Conservation (phyloP, 2,329 filamentous ascomycete genomes). For the Boeremia lycopersici region DNA sequence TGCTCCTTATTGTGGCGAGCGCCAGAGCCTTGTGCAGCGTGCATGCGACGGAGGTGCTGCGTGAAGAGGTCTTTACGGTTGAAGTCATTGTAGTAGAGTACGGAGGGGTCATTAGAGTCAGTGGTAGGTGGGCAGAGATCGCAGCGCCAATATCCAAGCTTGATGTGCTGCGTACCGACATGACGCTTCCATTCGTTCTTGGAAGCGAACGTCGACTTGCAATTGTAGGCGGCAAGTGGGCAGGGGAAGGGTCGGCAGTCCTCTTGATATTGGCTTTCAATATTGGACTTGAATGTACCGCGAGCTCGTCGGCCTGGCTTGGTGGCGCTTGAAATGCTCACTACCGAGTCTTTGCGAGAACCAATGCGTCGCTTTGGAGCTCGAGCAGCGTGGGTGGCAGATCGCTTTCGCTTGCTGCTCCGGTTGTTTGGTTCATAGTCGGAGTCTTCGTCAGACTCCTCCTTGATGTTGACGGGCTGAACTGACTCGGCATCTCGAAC, state of each 20-base stretch:
- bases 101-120: slow-evolving; percentile 37
- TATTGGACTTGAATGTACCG: slow-evolving; percentile 14
- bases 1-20: slow-evolving; percentile 53
- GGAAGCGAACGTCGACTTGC: slow-evolving; percentile 70
- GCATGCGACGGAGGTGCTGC: slow-evolving; percentile 87
- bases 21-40: slow-evolving; percentile 58
- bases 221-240: slow-evolving; percentile 79
- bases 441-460: slow-evolving; percentile 42
- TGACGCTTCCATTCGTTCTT: slow-evolving; percentile 99
- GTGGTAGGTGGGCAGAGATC: slow-evolving; percentile 60
- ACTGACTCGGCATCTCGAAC: slow-evolving; percentile 46
- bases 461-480: slow-evolving; percentile 36
- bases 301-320: slow-evolving; percentile 29
- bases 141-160: slow-evolving; percentile 77
- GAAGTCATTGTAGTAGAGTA: slow-evolving; percentile 65
- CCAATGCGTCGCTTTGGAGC: slow-evolving; percentile 25
- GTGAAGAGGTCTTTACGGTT: slow-evolving; percentile 93
- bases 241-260: slow-evolving; percentile 69
- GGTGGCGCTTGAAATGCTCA: slow-evolving; percentile 11
- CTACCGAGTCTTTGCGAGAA: slow-evolving; percentile 30
- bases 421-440: slow-evolving; percentile 41
- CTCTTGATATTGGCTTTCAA: slow-evolving; percentile 20
- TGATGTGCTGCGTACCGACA: slow-evolving; percentile 78
- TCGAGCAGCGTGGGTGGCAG: slow-evolving; percentile 33
- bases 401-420: slow-evolving; percentile 32